Evolutionary conservation across 768 basidiomycete genomes (phyloP), one percentile per base, ranked within the genome.

Genomic region (Panellus pusillus): DNA sequence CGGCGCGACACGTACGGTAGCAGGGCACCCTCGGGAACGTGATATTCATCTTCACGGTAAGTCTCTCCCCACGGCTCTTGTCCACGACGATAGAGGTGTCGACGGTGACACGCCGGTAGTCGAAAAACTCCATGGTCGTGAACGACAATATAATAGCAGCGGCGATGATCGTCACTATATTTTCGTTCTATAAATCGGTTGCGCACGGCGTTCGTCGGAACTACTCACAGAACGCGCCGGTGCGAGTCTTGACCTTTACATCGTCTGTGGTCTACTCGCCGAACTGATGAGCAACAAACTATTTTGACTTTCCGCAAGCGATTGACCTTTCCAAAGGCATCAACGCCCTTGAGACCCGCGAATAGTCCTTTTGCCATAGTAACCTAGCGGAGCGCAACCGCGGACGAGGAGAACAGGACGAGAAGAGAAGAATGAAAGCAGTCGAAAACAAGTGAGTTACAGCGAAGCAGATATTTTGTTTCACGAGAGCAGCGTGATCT

Each of bases 171-270:
- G 97, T 98, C 71, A 99, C 95, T 98, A 62, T 11, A 37, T 49
- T 13, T 32, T 18, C 13, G n/a, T 15, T 28, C 12, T 52, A 8
- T 36, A 36, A 11, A 29, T 41, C 14, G 15, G 17, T n/a, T 9
- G 27, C 18, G 13, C 27, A 11, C 24, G 5, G 24, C 35, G 27
- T 37, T 3, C 41, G 44, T 39, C 35, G 29, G 46, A 35, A 13
- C 17, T 44, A 75, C 91, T 70, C 63, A 96, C 94, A 77, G 63
- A 94, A 77, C 61, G 91, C 96, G 62, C 91, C 95, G 42, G 91
- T 93, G 53, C 94, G 84, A 31, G 97, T 98, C 80, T 94, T 94
- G 74, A 99, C 92, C 76, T 98, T 98, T 59, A 99, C 97, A 78
- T 99, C 97, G 68, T 98, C 97, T 70, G 92, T 92, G 35, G 97